Percentiles rank a stretch among this genome's conserved stretches.
Evolutionary conservation across 163 green algal genomes (phyloP).

Genomic region (Picocystis sp.): DNA sequence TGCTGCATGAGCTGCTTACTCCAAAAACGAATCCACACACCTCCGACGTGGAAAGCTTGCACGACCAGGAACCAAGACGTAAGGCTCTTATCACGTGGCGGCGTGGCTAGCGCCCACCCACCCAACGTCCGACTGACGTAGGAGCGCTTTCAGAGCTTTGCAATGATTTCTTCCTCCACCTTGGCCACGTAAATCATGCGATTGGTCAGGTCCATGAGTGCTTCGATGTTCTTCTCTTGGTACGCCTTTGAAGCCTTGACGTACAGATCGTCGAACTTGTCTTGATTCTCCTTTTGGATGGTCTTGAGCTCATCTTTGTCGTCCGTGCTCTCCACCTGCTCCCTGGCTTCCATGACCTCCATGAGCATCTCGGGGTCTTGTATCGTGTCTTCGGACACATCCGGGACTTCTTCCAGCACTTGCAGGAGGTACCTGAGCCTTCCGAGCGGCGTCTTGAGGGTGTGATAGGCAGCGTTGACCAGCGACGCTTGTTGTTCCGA

Average conservation of each 20-base stretch:
- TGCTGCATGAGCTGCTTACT: no score
- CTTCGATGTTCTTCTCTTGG: constrained; percentile 4
- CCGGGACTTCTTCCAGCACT: not conserved
- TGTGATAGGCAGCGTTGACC: constrained; percentile 29
- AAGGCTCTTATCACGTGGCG: no score
- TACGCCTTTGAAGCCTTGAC: constrained; percentile 12
- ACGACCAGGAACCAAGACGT: no score
- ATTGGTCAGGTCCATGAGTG: constrained; percentile 8
- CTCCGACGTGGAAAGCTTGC: no score
- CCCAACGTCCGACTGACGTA: no score
- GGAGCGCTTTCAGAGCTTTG: constrained; percentile 18
- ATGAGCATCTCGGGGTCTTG: constrained; percentile 29
- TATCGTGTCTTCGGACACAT: constrained; percentile 25
- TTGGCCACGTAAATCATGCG: constrained; percentile 20
- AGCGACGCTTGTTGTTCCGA: constrained; percentile 23
- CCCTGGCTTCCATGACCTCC: constrained; percentile 33
- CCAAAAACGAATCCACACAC: no score
- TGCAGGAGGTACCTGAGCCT: constrained; percentile 25
- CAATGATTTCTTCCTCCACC: constrained; percentile 19
- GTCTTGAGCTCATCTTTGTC: constrained; percentile 11
- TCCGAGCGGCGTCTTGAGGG: constrained; percentile 20
- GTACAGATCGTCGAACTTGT: not conserved
- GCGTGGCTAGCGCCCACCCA: no score
- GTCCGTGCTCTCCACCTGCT: constrained; percentile 21
- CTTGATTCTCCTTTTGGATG: constrained; percentile 13